Conservation (phyloP, 768 basidiomycete genomes). For the Mycena metata region DNA sequence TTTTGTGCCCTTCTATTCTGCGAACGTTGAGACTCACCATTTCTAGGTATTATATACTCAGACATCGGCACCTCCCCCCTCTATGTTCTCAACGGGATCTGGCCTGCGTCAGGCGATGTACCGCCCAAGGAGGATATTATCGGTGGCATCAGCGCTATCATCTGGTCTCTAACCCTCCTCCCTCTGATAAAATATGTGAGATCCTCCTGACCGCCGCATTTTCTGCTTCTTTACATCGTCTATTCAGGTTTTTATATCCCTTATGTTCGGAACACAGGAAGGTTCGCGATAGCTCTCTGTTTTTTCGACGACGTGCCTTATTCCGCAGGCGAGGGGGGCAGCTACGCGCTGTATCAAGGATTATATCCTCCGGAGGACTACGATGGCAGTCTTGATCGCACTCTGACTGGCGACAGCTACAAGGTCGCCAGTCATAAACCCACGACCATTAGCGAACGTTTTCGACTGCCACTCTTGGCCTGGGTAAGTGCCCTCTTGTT, state of each 20-base stretch:
- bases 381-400: slow-evolving; percentile 64
- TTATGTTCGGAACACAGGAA: slow-evolving; percentile 64
- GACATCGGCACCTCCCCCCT: slow-evolving; percentile 72
- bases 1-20: background rate
- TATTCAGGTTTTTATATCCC: slow-evolving; percentile 64
- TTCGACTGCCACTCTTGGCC: slow-evolving; percentile 65
- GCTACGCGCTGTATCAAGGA: slow-evolving; percentile 75
- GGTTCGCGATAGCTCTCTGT: slow-evolving; percentile 49
- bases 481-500: slow-evolving; percentile 59
- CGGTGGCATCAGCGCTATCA: slow-evolving; percentile 71
- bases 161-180: slow-evolving; percentile 74
- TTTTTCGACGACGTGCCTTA: slow-evolving; percentile 22
- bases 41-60: slow-evolving; percentile 61
- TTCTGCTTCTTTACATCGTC: slow-evolving; percentile 58
- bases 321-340: slow-evolving; percentile 72
- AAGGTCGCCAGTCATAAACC: slow-evolving; percentile 34
- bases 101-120: slow-evolving; percentile 60
- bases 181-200: slow-evolving; percentile 76
- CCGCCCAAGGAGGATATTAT: slow-evolving; percentile 73
- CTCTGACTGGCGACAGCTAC: slow-evolving; percentile 63
- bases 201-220: background rate
- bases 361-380: slow-evolving; percentile 64
- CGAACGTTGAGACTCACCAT: background rate
- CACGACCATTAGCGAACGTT: slow-evolving; percentile 45
- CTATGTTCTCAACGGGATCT: slow-evolving; percentile 77